A percentile compares a stretch with the other conserved stretches of the same genome.
Evolutionary conservation across 2,329 filamentous ascomycete species (phyloP).

Genomic region (Penicillium rolfsii): DNA sequence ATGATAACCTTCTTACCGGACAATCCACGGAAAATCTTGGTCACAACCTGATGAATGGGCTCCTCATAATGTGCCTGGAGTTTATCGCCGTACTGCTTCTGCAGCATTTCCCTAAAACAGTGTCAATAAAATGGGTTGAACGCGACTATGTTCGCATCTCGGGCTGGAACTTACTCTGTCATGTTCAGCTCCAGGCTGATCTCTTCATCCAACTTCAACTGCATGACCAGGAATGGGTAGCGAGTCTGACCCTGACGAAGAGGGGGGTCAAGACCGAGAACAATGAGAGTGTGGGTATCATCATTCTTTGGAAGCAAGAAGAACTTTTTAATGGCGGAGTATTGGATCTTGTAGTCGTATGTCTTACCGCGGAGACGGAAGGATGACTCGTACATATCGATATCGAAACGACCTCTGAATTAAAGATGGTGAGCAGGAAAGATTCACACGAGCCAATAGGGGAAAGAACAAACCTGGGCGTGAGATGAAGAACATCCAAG

Average conservation of each 20-base stretch:
- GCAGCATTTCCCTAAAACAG: slow-evolving; percentile 65
- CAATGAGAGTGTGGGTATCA: slow-evolving; percentile 92
- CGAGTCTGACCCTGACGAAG: slow-evolving; percentile 95
- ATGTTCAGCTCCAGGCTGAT: slow-evolving; percentile 96
- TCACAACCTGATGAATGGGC: slow-evolving; percentile 88
- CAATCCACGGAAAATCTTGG: slow-evolving; percentile 91
- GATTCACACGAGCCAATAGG: neutral
- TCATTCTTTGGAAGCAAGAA: slow-evolving; percentile 99
- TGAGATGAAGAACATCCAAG: slow-evolving; percentile 93
- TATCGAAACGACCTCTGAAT: slow-evolving; percentile 92
- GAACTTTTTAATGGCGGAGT: slow-evolving; percentile 97
- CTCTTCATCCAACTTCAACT: slow-evolving; percentile 97
- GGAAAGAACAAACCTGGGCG: slow-evolving; percentile 68
- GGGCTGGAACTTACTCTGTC: slow-evolving; percentile 61
- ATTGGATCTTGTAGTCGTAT: slow-evolving; percentile 99
- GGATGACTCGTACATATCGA: slow-evolving; percentile 98
- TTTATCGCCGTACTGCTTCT: slow-evolving; percentile 86
- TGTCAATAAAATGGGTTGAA: slow-evolving; percentile 16
- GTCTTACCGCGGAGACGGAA: slow-evolving; percentile 98
- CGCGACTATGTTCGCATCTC: too few relatives aligned
- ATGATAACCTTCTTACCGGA: slow-evolving; percentile 94
- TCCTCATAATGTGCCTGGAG: slow-evolving; percentile 88
- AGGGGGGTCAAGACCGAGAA: slow-evolving; percentile 90
- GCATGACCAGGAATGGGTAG: slow-evolving; percentile 98
- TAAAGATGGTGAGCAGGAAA: slow-evolving; percentile 19